Percentiles rank a stretch among this genome's conserved stretches.
phyloP scores from a whole-genome alignment of 225 moss, liverwort and hornwort genomes.

The Marchantia paleacea region DNA sequence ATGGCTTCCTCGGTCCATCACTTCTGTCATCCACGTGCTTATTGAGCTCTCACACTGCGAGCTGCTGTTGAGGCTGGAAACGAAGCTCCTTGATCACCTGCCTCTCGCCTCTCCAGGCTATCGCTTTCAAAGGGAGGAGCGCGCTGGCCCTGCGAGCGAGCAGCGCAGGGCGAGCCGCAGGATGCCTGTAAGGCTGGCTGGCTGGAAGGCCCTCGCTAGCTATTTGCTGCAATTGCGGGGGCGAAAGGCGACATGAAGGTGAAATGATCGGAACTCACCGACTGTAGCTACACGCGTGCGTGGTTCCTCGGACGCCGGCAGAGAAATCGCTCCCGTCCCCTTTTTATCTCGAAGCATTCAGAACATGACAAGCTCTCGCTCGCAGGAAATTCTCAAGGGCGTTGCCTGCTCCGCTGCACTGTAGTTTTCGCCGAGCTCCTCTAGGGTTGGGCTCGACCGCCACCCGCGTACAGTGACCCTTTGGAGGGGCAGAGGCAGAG shows the following conservation, averaged over 20 bases:
- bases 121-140: constrained; percentile 5
- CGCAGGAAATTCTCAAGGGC: not conserved
- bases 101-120: not conserved
- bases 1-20: constrained; percentile 10
- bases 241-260: constrained; percentile 8
- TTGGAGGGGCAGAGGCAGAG: no score
- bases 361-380: constrained; percentile 1
- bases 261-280: constrained; percentile 2
- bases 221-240: not conserved
- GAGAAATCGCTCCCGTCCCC: not conserved
- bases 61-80: constrained; percentile 6
- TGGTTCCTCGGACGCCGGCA: not conserved
- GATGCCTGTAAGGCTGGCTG: not conserved
- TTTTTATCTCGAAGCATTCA: not conserved
- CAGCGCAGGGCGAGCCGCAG: not conserved
- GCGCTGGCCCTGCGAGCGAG: not conserved
- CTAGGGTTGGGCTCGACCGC: not conserved
- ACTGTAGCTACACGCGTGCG: constrained; percentile 14
- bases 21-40: constrained; percentile 5
- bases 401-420: not conserved
- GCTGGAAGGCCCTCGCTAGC: not conserved
- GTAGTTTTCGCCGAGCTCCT: not conserved
- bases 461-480: not conserved
- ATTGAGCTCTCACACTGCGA: constrained; percentile 15
- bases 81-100: not conserved